Conservation (phyloP, 73 alveolate genomes). For the Durusdinium trenchii region DNA sequence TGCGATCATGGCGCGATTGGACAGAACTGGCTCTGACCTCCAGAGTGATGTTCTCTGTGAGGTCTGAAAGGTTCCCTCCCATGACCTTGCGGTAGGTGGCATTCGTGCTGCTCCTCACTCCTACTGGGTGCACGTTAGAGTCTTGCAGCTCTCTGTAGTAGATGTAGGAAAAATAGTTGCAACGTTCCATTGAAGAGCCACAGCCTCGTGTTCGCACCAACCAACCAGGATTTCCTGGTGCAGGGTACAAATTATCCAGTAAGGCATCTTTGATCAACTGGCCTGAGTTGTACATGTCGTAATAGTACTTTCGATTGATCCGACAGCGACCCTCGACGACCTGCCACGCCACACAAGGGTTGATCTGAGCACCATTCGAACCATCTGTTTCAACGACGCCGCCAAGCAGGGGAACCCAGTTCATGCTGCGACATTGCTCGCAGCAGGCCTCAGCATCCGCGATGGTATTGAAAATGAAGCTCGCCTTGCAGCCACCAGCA, state of each 20-base stretch:
- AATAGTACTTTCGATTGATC: slow-evolving; percentile 34
- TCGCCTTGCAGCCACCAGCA: neutral
- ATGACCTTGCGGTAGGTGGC: slow-evolving; percentile 58
- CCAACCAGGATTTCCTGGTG: slow-evolving; percentile 71
- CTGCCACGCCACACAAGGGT: slow-evolving; percentile 79
- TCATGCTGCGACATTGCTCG: slow-evolving; percentile 46
- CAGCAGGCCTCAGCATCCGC: slow-evolving; percentile 68
- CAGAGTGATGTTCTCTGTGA: slow-evolving; percentile 2
- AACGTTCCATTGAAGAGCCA: slow-evolving; percentile 11
- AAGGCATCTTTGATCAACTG: neutral
- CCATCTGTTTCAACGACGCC: slow-evolving; percentile 64
- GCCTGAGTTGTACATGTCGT: neutral
- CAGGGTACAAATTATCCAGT: neutral
- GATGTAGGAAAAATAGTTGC: slow-evolving; percentile 63
- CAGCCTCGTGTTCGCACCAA: slow-evolving; percentile 40
- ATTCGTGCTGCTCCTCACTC: neutral
- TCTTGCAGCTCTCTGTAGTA: slow-evolving; percentile 42
- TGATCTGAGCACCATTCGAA: neutral
- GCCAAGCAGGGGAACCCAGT: slow-evolving; percentile 57
- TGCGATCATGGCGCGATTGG: slow-evolving; percentile 19
- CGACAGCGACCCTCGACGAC: slow-evolving; percentile 61
- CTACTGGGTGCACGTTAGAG: neutral
- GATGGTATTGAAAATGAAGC: slow-evolving; percentile 38
- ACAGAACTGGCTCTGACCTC: slow-evolving; percentile 40
- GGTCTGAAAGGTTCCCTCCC: neutral